Evolutionary conservation across 208 protist species (phyloP), one percentile per base, ranked within the genome.

Genomic region (Leishmania gerbilli): DNA sequence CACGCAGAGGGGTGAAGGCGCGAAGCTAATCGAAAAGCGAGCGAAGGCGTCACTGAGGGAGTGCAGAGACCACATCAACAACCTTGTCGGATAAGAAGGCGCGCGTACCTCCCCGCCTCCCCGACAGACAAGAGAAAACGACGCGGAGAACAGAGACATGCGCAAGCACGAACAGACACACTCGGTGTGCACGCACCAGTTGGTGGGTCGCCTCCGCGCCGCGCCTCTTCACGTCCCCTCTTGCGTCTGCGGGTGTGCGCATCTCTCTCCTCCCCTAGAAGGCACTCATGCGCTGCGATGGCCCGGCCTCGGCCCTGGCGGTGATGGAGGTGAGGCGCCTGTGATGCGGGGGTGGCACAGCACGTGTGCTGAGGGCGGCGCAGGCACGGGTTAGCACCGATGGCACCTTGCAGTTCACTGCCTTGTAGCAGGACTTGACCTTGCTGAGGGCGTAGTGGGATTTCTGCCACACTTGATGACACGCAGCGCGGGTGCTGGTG

Each of bases 351-450:
- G n/a, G n/a, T 8, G 11, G 31, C 47, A 75, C 45, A 24, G 64
- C 69, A 58, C 76, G 86, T 17, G 64, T 87, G 64, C 80, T 87
- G 19, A 93, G 79, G n/a, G 82, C 88, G 34, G 90, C 86, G 9
- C 88, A 83, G 8, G 87, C 79, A 27, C 83, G 83, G 42, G 71
- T 82, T 64, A 93, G 72, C 64, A 71, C 77, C 37, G 79, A 34
- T 7, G 90, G 90, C 2, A 81, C 49, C 79, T 88, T 83, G 58
- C 81, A 85, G 64, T 85, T 84, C 68, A 93, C 87, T 1, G 81
- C 68, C 37, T 90, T 86, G 78, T 90, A 95, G 56, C 90, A 89
- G 42, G 71, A 68, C 76, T 86, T 90, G 27, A 95, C 90, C 71
- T 88, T 87, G 40, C 85, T 90, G 3, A 91, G 85, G 7, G 83